Conservation (phyloP, 2,329 filamentous ascomycete genomes). For the Chrysosporium keratinophilum region DNA sequence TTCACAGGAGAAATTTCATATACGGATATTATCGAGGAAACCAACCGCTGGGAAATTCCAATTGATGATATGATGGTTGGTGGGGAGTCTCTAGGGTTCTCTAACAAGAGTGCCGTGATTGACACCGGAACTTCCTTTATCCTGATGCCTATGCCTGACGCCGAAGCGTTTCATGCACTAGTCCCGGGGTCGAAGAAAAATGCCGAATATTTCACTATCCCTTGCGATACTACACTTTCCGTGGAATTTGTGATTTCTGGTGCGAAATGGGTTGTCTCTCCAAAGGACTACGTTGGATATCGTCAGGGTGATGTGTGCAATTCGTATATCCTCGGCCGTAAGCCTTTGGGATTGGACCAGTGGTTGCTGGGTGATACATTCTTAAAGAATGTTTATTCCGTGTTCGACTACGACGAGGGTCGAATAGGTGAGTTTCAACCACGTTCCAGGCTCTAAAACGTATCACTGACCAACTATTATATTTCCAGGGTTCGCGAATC, state of each 20-base stretch:
- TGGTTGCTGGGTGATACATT: constrained; percentile 85
- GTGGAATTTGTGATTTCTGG: constrained; percentile 60
- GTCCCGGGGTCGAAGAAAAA: constrained; percentile 53
- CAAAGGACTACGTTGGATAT: constrained; percentile 56
- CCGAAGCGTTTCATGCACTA: constrained; percentile 54
- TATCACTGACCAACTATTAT: not conserved
- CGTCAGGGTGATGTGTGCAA: constrained; percentile 33
- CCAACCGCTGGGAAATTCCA: constrained; percentile 61
- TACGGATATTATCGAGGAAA: constrained; percentile 43
- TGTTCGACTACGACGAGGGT: constrained; percentile 63
- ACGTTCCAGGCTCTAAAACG: not conserved
- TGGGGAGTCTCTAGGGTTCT: constrained; percentile 47
- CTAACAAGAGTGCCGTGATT: constrained; percentile 55
- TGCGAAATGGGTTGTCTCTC: constrained; percentile 54
- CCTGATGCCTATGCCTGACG: constrained; percentile 58
- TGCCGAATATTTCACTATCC: constrained; percentile 57
- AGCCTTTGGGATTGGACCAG: constrained; percentile 50
- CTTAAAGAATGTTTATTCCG: constrained; percentile 77
- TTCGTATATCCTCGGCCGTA: constrained; percentile 64
- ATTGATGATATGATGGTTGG: constrained; percentile 56
- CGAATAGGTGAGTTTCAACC: constrained; percentile 26
- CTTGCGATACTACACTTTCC: constrained; percentile 55
- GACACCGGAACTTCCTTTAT: constrained; percentile 77
- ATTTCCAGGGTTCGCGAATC: constrained; percentile 12
- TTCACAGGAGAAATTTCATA: constrained; percentile 62